Percentiles rank a stretch among this genome's conserved stretches.
These are phyloP conservation scores for Saccharomycodes ludwigii DNA, from an alignment of 805 yeast genomes.

Conservation along the genomic window DNA sequence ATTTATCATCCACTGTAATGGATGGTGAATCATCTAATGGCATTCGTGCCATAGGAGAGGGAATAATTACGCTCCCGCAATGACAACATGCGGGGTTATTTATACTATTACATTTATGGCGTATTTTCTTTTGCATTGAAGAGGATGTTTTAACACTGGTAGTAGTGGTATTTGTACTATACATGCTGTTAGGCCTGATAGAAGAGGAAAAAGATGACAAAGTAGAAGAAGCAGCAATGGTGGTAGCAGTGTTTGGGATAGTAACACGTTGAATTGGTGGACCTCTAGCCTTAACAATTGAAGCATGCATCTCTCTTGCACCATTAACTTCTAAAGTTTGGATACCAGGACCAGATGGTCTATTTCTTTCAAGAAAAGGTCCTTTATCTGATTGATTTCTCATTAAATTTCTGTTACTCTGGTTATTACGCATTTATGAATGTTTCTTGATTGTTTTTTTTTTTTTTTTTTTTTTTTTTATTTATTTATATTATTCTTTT, in stretches of 20 bases:
- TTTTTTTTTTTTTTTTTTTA: too few species aligned
- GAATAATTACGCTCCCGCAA: slow-evolving; percentile 68
- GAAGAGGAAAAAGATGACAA: background rate
- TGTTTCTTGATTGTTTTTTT: background rate
- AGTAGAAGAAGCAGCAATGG: slow-evolving; percentile 1
- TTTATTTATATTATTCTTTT: too few species aligned
- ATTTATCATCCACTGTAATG: slow-evolving; percentile 46
- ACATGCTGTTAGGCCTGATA: slow-evolving; percentile 1
- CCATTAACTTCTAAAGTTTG: slow-evolving; percentile 41
- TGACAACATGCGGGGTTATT: slow-evolving; percentile 39
- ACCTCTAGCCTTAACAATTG: slow-evolving; percentile 24
- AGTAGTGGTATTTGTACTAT: background rate
- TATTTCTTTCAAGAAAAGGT: slow-evolving; percentile 3
- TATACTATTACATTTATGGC: slow-evolving; percentile 21
- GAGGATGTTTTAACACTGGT: background rate
- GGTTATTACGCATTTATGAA: background rate
- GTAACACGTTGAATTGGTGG: slow-evolving; percentile 10
- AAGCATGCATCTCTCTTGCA: slow-evolving; percentile 52
- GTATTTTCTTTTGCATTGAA: background rate
- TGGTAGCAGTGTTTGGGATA: slow-evolving; percentile 2
- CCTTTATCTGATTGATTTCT: background rate
- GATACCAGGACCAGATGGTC: slow-evolving; percentile 25
- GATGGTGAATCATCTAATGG: slow-evolving; percentile 59
- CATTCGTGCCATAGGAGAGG: slow-evolving; percentile 54
- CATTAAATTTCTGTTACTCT: background rate